These are phyloP conservation scores for Pseudozyma tsukubaensis DNA, from an alignment of 1,284 basidiomycete genomes.

Conservation along the genomic window DNA sequence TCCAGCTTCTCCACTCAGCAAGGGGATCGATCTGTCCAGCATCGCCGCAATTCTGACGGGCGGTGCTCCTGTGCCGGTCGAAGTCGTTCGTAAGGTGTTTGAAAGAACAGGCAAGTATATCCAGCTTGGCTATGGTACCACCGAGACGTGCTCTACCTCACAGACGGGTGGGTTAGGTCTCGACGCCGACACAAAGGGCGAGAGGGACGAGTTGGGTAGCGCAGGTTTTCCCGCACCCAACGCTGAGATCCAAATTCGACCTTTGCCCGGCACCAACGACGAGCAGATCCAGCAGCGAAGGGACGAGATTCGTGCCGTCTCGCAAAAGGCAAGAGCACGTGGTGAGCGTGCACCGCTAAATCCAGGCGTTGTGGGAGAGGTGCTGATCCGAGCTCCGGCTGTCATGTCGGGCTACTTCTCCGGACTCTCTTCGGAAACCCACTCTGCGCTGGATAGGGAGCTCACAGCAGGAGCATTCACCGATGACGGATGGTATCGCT, in stretches of 20 bases:
- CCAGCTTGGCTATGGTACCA: conserved; percentile 61
- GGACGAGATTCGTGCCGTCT: conserved; percentile 32
- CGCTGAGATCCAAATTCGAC: conserved; percentile 41
- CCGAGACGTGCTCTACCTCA: conserved; percentile 48
- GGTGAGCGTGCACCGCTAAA: conserved; percentile 43
- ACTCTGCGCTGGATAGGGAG: conserved; percentile 44
- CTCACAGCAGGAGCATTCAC: conserved; percentile 44
- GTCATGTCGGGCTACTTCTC: conserved; percentile 60
- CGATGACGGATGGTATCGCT: conserved; percentile 53
- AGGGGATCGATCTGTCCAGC: conserved; percentile 65
- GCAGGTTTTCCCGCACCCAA: conserved; percentile 31
- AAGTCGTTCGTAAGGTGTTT: conserved; percentile 68
- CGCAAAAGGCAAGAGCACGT: conserved; percentile 25
- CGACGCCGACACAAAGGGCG: conserved; percentile 23
- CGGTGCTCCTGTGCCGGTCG: conserved; percentile 68
- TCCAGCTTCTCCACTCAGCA: conserved; percentile 20
- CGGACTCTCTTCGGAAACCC: conserved; percentile 48
- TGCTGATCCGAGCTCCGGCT: conserved; percentile 42
- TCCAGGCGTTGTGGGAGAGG: conserved; percentile 50
- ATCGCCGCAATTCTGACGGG: conserved; percentile 68
- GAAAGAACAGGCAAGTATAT: conserved; percentile 67
- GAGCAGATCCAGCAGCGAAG: conserved; percentile 31
- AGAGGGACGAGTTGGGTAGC: conserved; percentile 52
- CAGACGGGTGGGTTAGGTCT: conserved; percentile 35
- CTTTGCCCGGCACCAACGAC: conserved; percentile 24